Evolutionary conservation across 441 rosid genomes (phyloP).

Genomic region (Breynia disticha): DNA sequence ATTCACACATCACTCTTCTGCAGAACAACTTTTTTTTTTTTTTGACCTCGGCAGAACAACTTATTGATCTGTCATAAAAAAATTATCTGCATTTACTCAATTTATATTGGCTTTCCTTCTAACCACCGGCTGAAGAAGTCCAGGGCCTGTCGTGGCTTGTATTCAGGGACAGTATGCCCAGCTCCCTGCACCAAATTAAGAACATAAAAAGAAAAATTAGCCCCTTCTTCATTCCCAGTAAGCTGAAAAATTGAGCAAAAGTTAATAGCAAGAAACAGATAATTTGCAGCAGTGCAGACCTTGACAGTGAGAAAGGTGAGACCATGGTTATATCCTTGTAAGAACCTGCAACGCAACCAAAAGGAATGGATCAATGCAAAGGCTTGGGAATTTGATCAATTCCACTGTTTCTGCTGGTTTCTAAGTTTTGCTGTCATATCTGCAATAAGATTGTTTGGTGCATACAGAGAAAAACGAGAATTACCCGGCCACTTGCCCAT

Average conservation of each 20-base stretch:
- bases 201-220: background rate
- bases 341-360: slow-evolving; percentile 32
- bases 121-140: slow-evolving; percentile 67
- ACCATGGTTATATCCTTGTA: slow-evolving; percentile 62
- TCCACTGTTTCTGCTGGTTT: background rate
- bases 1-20: too few relatives aligned
- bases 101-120: slow-evolving; percentile 34
- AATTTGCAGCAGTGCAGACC: slow-evolving; percentile 19
- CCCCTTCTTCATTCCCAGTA: background rate
- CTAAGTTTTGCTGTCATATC: background rate
- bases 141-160: slow-evolving; percentile 62
- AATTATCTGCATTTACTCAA: background rate
- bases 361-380: background rate
- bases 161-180: slow-evolving; percentile 80
- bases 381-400: background rate
- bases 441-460: background rate
- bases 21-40: too few relatives aligned
- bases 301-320: slow-evolving; percentile 79
- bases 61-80: too few relatives aligned
- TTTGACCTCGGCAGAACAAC: too few relatives aligned
- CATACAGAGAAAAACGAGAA: background rate
- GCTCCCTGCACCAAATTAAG: slow-evolving; percentile 43
- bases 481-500: slow-evolving; percentile 72
- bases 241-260: too few relatives aligned
- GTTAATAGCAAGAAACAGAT: too few relatives aligned